Evolutionary conservation across 441 rosid genomes (phyloP), one percentile per base, ranked within the genome.

Genomic region (Euphorbia schlechtendalii): DNA sequence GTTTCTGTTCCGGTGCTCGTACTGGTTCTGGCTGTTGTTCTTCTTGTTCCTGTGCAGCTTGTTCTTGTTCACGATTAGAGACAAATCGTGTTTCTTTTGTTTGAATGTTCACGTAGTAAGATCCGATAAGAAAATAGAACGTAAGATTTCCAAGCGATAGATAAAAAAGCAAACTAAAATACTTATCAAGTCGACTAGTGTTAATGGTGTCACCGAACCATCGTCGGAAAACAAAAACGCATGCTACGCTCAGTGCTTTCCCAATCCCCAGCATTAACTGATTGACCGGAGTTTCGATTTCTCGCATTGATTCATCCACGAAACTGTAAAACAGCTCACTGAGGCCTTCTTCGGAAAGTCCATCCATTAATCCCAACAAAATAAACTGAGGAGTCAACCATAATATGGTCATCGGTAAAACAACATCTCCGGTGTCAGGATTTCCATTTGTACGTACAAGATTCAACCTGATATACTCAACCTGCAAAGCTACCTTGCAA

Each of bases 271-370:
- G 12, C 13, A 59, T 27, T 51, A 59, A 40, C 3, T 20, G 30
- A 40, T 20, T 59, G 49, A 38, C 13, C 10, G 63, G 30, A 5
- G 49, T 13, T 38, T 59, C 49, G 2, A 25, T 20, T 1, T 5
- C 4, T 17, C 13, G 14, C 63, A 41, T 61, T 14, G 52, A 25
- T 61, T 61, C 14, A 24, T 41, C 52, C 4, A 61, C 52, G 24
- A 41, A 36, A 11, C 13, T 15, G 25, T 43, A 24, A 24, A 41
- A 41, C 11, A 61, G 25, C 64, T 43, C 36, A 7, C 34, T 25
- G 0, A 61, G 32, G 3, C 64, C 64, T 21, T 41, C 53, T 43
- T 61, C 64, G 22, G 64, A 30, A 22, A 61, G n/a, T 41, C 64
- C 64, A 4, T 8, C 18, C 52, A 61, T 41, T 10, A 61, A 12